Evolutionary conservation across 225 moss, liverwort and hornwort genomes (phyloP).

Genomic region (Antitrichia curtipendula): DNA sequence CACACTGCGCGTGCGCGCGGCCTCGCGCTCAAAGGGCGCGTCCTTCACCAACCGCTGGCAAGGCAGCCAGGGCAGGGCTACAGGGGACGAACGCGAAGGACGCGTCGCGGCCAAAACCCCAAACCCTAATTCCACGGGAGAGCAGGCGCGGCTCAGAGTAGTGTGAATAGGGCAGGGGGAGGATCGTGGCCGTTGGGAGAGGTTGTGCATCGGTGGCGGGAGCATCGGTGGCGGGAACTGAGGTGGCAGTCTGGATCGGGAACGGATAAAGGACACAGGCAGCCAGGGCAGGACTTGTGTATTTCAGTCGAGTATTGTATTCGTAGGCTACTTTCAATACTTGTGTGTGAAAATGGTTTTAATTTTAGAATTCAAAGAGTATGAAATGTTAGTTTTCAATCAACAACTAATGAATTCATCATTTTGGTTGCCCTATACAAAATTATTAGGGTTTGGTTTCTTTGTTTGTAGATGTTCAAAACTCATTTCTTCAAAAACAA

Average conservation of each 20-base stretch:
- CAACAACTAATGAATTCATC: fast-evolving
- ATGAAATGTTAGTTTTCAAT: not conserved
- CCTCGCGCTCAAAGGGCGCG: not conserved
- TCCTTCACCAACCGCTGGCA: not conserved
- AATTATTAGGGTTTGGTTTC: no score
- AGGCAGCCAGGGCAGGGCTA: not conserved
- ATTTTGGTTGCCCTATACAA: no score
- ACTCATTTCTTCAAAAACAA: fast-evolving
- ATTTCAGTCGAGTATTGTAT: not conserved
- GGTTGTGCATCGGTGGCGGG: not conserved
- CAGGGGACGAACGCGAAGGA: not conserved
- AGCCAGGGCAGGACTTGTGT: no score
- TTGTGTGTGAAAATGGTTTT: not conserved
- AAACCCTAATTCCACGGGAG: not conserved
- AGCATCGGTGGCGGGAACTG: not conserved
- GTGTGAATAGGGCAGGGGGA: not conserved
- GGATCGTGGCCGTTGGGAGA: not conserved
- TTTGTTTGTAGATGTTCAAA: not conserved
- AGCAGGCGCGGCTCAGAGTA: not conserved
- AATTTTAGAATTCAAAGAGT: not conserved
- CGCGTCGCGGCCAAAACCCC: not conserved
- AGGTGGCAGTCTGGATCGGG: not conserved
- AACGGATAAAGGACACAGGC: no score
- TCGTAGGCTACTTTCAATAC: not conserved
- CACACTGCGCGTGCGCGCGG: not conserved